Percentiles rank a stretch among this genome's conserved stretches.
Conservation (phyloP, 2,329 filamentous ascomycete genomes). For the Colletotrichum ledebouriae region DNA sequence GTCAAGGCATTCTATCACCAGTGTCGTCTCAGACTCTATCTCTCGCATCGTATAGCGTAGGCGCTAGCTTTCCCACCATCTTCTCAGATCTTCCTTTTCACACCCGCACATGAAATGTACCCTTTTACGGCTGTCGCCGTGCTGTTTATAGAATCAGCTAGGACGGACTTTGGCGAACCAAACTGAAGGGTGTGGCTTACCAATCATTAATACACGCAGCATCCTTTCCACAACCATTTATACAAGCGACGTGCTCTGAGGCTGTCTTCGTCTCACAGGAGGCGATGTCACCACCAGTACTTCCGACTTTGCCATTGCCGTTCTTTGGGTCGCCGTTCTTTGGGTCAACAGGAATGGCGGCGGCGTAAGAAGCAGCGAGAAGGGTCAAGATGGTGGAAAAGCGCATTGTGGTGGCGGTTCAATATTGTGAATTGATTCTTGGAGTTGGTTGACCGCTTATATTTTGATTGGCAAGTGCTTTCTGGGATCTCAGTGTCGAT, state of each 20-base stretch:
- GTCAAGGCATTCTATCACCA: no score
- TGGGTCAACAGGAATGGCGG: constrained; percentile 5
- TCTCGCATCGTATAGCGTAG: no score
- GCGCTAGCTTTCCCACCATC: no score
- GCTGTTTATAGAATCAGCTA: background rate
- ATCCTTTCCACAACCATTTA: background rate
- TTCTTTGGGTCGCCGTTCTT: background rate
- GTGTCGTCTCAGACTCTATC: no score
- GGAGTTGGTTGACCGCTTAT: no score
- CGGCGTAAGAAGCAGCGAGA: constrained; percentile 10
- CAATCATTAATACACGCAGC: constrained; percentile 14
- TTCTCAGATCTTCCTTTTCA: no score
- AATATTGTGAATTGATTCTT: background rate
- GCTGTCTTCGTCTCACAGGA: constrained; percentile 22
- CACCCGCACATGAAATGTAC: background rate
- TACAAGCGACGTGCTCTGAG: constrained; percentile 15
- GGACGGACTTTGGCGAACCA: no score
- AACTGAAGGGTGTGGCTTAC: background rate
- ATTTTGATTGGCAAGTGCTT: no score
- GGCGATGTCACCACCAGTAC: background rate
- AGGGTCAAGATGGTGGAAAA: constrained; percentile 44
- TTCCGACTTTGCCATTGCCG: background rate
- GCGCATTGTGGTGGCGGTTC: constrained; percentile 48
- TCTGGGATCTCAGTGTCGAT: no score
- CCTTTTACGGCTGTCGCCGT: background rate